Percentiles rank a stretch among this genome's conserved stretches.
Evolutionary conservation across 2,329 filamentous ascomycete species (phyloP).

Genomic region (Stagonosporopsis chrysanthemi): DNA sequence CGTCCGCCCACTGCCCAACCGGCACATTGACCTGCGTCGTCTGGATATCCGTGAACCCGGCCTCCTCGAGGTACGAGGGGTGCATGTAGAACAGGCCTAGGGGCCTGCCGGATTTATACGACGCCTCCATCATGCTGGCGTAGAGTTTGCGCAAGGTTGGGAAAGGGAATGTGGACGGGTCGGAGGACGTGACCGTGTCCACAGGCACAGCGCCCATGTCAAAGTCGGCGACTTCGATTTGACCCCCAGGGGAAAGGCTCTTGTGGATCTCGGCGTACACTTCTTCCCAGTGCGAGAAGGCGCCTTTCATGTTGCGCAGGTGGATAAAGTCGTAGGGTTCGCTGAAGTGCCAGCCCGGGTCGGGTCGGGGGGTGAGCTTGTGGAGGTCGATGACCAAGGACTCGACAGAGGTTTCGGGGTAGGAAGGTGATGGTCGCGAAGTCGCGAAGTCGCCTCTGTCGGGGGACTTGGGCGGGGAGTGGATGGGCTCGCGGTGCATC

Average conservation of each 20-base stretch:
- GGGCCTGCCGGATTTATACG: slow-evolving; percentile 51
- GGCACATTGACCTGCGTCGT: slow-evolving; percentile 51
- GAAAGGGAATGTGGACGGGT: slow-evolving; percentile 25
- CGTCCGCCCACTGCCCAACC: slow-evolving; percentile 43
- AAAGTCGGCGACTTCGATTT: slow-evolving; percentile 57
- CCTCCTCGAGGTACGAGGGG: slow-evolving; percentile 49
- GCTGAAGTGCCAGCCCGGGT: slow-evolving; percentile 56
- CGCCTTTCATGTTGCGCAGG: slow-evolving; percentile 57
- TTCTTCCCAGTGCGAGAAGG: slow-evolving; percentile 56
- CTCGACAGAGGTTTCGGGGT: slow-evolving; percentile 30
- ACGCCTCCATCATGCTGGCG: slow-evolving; percentile 46
- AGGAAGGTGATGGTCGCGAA: slow-evolving; percentile 7
- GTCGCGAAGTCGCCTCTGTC: not conserved
- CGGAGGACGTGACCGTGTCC: slow-evolving; percentile 1
- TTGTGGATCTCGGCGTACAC: slow-evolving; percentile 57
- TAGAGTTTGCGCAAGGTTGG: slow-evolving; percentile 40
- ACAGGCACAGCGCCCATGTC: slow-evolving; percentile 37
- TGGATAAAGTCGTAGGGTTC: slow-evolving; percentile 60
- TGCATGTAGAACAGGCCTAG: slow-evolving; percentile 55
- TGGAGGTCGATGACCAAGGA: slow-evolving; percentile 33
- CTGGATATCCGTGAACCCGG: slow-evolving; percentile 55
- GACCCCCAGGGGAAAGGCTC: slow-evolving; percentile 56
- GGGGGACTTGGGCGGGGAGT: slow-evolving; percentile 21
- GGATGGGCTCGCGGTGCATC: slow-evolving; percentile 31
- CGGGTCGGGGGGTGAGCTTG: slow-evolving; percentile 29